Conservation (phyloP, 2,329 filamentous ascomycete genomes). For the Aspergillus novofumigatus region DNA sequence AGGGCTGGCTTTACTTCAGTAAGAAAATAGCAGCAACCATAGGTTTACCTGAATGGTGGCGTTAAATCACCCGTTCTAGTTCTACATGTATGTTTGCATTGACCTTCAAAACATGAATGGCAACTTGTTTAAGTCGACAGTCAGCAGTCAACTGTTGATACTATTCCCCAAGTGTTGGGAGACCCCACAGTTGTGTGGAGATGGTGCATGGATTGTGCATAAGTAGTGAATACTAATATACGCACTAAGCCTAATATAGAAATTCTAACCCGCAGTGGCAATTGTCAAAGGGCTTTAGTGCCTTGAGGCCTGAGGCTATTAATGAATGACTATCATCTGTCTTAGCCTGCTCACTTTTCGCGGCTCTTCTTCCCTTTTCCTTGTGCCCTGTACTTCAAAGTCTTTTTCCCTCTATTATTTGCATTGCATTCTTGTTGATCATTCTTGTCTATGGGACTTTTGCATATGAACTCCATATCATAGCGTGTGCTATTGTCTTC, state of each 20-base stretch:
- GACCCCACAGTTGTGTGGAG: background rate
- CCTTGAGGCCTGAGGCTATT: background rate
- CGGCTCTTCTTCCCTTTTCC: background rate
- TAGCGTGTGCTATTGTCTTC: constrained; percentile 3
- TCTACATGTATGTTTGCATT: background rate
- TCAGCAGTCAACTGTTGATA: background rate
- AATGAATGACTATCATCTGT: background rate
- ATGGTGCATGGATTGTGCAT: background rate
- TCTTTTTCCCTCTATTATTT: background rate
- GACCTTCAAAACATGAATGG: background rate
- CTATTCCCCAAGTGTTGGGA: background rate
- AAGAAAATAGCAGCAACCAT: background rate
- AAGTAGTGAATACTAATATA: background rate
- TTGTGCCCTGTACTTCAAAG: background rate
- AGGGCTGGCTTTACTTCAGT: constrained; percentile 5
- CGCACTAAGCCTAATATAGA: background rate
- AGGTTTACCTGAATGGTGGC: background rate
- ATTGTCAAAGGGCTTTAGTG: background rate
- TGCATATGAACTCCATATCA: constrained; percentile 5
- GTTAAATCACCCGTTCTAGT: background rate
- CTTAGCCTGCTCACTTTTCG: background rate
- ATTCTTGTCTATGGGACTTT: background rate
- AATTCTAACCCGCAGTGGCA: background rate
- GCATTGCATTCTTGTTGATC: background rate
- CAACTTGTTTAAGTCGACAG: too few species aligned